Conservation (phyloP, 495 filamentous ascomycete genomes). For the Aspergillus sparsus region DNA sequence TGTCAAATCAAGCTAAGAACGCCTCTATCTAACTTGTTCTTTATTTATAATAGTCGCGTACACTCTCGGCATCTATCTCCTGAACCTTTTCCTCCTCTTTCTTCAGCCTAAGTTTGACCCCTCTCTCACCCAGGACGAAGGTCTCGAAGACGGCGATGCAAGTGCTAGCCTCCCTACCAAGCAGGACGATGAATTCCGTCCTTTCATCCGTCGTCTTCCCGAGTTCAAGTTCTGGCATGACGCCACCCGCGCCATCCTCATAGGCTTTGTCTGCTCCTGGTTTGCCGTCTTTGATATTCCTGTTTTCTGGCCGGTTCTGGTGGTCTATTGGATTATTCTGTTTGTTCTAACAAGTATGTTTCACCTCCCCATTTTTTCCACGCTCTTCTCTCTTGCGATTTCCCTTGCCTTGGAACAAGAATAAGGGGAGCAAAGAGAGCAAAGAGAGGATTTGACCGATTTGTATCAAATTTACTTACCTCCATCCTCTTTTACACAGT, state of each 20-base stretch:
- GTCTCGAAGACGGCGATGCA: slow-evolving; percentile 88
- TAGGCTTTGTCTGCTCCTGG: slow-evolving; percentile 89
- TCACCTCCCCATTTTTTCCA: neutral
- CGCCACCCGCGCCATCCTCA: slow-evolving; percentile 81
- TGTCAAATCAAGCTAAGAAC: too few species aligned
- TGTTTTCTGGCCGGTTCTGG: slow-evolving; percentile 97
- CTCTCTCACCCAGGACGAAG: slow-evolving; percentile 90
- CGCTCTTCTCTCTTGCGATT: neutral
- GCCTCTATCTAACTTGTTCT: slow-evolving; percentile 12
- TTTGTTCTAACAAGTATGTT: slow-evolving; percentile 89
- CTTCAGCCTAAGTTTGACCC: slow-evolving; percentile 98
- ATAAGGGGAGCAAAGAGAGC: neutral
- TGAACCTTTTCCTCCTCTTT: slow-evolving; percentile 99
- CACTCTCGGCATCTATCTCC: slow-evolving; percentile 96
- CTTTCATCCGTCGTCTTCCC: slow-evolving; percentile 91
- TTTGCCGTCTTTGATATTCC: slow-evolving; percentile 92
- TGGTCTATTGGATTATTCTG: slow-evolving; percentile 97
- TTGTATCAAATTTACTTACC: too few species aligned
- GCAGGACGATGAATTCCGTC: slow-evolving; percentile 94
- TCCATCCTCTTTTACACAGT: slow-evolving; percentile 51
- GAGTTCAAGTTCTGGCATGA: slow-evolving; percentile 99
- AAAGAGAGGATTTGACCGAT: neutral
- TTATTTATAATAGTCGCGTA: slow-evolving; percentile 71
- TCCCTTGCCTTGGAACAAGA: neutral
- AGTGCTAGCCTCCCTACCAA: slow-evolving; percentile 80